Evolutionary conservation across 2,329 filamentous ascomycete genomes (phyloP), one percentile per base, ranked within the genome.

Genomic region (Colletotrichum paranaense): DNA sequence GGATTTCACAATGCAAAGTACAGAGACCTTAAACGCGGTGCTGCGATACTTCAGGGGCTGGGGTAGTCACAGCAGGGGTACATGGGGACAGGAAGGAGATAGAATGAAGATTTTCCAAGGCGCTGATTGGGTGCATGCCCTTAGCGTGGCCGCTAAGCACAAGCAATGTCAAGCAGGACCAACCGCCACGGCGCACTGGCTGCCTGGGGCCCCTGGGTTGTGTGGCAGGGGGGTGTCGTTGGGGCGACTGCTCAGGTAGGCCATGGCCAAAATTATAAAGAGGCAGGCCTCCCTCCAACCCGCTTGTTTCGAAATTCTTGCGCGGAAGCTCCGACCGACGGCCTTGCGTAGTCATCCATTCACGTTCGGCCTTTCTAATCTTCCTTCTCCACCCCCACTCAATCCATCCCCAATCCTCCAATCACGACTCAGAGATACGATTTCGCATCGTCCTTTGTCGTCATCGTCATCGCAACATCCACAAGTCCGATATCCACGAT

Each of bases 251-350:
- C 81, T 79, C 80, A 77, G 80, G 78, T 77, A 78, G 78, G 79
- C 79, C 77, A 76, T 74, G 77, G 76, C 75, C 80, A 88, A 87
- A 88, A 88, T 86, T 89, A 89, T 89, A 89, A 89, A 84, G 84
- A 88, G 83, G 80, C 79, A 81, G 81, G 81, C 84, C 84, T 86
- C 87, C 88, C 88, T 83, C 87, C 88, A 85, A 82, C 84, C 83
- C 84, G 79, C 81, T 80, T 81, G 82, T 85, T 86, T 84, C 80
- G 82, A 83, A 80, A 81, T 80, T 86, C 83, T 84, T 84, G 87
- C 84, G 86, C 84, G 86, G 87, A 89, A 88, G 84, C 86, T 83
- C 85, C 86, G 86, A 89, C 86, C 85, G 82, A 85, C 84, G 85
- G 86, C 86, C 86, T 80, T 87, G 84, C 85, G 86, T 86, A 87